Conservation (phyloP, 208 protist species). For the Endotrypanum monterogeii region DNA sequence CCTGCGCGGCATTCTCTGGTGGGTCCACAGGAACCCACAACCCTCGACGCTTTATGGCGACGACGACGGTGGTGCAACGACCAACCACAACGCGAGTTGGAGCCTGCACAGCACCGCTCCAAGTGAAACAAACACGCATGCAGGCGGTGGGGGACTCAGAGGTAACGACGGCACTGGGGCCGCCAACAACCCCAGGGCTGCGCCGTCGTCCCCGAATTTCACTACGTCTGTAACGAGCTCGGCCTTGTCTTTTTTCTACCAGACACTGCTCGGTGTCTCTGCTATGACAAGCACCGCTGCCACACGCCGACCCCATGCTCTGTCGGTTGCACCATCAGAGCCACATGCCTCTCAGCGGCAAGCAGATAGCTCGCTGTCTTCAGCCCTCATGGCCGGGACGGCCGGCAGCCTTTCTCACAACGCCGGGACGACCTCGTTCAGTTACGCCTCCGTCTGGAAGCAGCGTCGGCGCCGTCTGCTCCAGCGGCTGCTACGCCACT, state of each 20-base stretch:
- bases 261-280: slow-evolving; percentile 15
- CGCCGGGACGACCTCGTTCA: neutral
- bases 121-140: neutral
- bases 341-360: neutral
- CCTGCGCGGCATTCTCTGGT: slow-evolving; percentile 16
- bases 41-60: slow-evolving; percentile 6
- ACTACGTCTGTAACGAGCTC: neutral
- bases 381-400: neutral
- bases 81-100: neutral
- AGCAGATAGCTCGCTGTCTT: neutral
- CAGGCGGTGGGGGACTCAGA: neutral
- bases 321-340: neutral
- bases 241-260: slow-evolving; percentile 13
- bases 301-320: too few species aligned
- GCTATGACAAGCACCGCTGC: slow-evolving; percentile 5
- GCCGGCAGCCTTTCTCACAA: too few species aligned
- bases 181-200: neutral
- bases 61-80: neutral
- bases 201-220: neutral
- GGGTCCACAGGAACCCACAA: slow-evolving; percentile 16
- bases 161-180: neutral
- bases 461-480: slow-evolving; percentile 28
- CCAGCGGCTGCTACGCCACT: slow-evolving; percentile 27
- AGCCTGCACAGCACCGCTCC: neutral
- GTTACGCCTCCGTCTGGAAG: slow-evolving; percentile 13